phyloP scores from a whole-genome alignment of 2,329 filamentous ascomycete species.

The Aspergillus sp. region DNA sequence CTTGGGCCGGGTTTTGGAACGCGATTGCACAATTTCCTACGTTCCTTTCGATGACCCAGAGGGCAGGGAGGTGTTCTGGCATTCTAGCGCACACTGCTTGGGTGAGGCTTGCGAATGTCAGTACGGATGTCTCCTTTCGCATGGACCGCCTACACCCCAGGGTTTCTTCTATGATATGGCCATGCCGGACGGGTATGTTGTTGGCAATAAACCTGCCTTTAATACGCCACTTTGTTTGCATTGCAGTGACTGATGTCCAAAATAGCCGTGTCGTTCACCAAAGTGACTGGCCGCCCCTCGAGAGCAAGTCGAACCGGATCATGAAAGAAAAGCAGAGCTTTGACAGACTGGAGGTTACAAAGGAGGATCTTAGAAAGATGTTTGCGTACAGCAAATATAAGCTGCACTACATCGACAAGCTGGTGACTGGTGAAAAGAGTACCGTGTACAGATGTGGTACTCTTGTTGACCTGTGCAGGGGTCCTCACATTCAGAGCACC shows the following conservation, averaged over 20 bases:
- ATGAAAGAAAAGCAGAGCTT: conserved; percentile 97
- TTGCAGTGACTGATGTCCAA: conserved; percentile 10
- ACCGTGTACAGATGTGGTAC: conserved; percentile 94
- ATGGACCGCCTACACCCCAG: conserved; percentile 83
- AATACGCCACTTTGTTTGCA: neutral
- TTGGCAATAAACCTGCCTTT: conserved; percentile 13
- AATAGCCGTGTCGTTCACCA: conserved; percentile 58
- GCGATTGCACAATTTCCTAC: conserved; percentile 75
- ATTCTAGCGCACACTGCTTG: conserved; percentile 91
- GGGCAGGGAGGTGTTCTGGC: conserved; percentile 96
- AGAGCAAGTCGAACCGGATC: conserved; percentile 71
- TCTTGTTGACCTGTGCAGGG: conserved; percentile 89
- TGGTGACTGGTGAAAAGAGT: conserved; percentile 84
- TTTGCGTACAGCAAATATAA: conserved; percentile 98
- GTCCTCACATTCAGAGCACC: conserved; percentile 89
- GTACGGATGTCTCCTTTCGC: conserved; percentile 86
- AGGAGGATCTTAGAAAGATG: conserved; percentile 89
- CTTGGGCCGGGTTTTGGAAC: conserved; percentile 80
- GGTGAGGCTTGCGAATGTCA: conserved; percentile 87
- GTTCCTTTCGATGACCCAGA: conserved; percentile 69
- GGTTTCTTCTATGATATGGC: conserved; percentile 99
- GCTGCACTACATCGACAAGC: conserved; percentile 92
- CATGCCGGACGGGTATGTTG: conserved; percentile 55
- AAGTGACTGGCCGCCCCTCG: conserved; percentile 76
- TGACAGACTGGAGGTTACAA: conserved; percentile 79